Base-by-base conservation (phyloP, 169 alveolate genomes). In the Eimeria maxima region DNA sequence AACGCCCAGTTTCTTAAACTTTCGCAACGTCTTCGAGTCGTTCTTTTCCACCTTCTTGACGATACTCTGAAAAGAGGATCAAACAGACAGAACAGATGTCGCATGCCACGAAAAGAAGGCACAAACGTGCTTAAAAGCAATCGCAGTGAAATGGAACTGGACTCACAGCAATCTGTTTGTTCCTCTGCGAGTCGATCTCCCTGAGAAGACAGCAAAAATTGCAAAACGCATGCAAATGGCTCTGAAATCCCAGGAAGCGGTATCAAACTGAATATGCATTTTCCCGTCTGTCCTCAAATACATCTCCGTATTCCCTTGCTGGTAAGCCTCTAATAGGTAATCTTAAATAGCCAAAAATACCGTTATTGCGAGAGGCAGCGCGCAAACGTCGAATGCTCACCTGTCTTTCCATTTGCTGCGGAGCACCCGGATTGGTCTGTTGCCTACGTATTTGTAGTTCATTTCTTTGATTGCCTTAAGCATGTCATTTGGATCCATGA, bases 391-490 rank as follows among this genome's bases (percentile, higher is more conserved):
- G 27, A 60, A 20, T n/a, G 38, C 47, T 47, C 69, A 94, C 96
- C 96, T 95, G 50, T 98, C 98, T 95, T 97, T 97, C 99, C 99
- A 98, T 69, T 97, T 98, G 86, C 99, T 97, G 95, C 98, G 97
- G 93, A 96, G 97, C 42, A 99, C 95, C 89, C 97, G 97, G 8
- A 98, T 98, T 16, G 99, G 99, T 76, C 99, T 96, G 97, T 98
- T 98, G 33, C 99, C 99, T 2, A 99, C 99, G 96, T 98, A 98
- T 76, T 98, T 98, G 60, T 99, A 98, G 95, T 99, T 96, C 99
- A 99, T 98, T 94, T 98, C 99, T 97, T 98, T 98, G 97, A 98
- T 94, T 11, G 99, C 99, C 91, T 96, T 96, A 38, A 98, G 91
- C 98, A 98, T 98, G 93, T 98, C 99, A 92, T 98, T 97, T 13